Base-by-base conservation (phyloP, 495 filamentous ascomycete species). In the Bathelium albidoporum region DNA sequence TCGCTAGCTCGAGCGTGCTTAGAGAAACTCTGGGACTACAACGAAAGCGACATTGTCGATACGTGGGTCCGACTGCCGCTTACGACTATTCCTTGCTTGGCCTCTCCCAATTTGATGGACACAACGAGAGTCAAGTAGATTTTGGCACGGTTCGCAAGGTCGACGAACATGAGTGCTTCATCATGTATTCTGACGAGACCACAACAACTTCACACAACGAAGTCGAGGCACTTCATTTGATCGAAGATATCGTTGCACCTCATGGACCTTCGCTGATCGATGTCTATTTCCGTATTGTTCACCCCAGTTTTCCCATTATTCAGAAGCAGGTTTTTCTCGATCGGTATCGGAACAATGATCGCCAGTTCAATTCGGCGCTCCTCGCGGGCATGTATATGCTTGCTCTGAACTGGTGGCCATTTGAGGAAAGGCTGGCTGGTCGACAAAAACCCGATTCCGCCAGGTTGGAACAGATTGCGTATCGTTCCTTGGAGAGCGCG, bases 381-480 rank as follows among this genome's bases (percentile, higher is more conserved):
- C 80, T 97, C 1, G 89, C 91, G 3, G 90, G 91, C 20, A 86
- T 98, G 68, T 98, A 96, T 69, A 86, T 95, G 45, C 78, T 97
- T 58, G 89, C 93, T 2, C 83, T 96, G 65, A 91, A 93, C 73
- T 97, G 91, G 82, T 92, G 91, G 81, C 83, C 88, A 32, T 82
- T 88, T 66, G 87, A 87, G 49, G 80, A 85, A 11, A 84, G 83
- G 9, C 81, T 91, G 26, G 81, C 85, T 41, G 73, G 77, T 16
- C 77, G 80, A 4, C 83, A 85, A 32, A 84, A 85, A 63, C 89
- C 91, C 7, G 88, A 97, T 74, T 78, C 88, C 55, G 76, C 78
- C 39, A 84, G 85, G 64, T 77, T 97, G 41, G 93, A 97, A 75
- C 83, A 86, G 65, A 78, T 91, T 32, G 89, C 92, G 36, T 80